These are phyloP conservation scores for Cladophialophora chaetospira DNA, from an alignment of 2,329 filamentous ascomycete species.

Conservation along the genomic window DNA sequence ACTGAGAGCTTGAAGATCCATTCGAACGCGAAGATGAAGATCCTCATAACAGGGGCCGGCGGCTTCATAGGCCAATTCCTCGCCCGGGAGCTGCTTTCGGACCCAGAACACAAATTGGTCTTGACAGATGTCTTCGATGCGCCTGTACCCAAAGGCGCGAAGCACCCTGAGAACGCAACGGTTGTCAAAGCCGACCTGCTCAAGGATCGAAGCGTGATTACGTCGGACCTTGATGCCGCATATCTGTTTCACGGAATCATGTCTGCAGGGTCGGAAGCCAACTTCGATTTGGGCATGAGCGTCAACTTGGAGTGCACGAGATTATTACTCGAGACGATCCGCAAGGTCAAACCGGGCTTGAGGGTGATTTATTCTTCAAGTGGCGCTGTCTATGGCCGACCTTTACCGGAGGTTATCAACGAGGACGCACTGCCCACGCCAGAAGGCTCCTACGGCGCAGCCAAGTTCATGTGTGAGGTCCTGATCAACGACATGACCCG, in stretches of 20 bases:
- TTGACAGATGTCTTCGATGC: constrained; percentile 61
- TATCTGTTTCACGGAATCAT: constrained; percentile 70
- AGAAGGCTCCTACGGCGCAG: constrained; percentile 63
- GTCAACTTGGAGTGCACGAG: constrained; percentile 65
- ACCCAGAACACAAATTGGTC: constrained; percentile 51
- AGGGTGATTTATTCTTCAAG: constrained; percentile 64
- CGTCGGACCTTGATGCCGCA: constrained; percentile 52
- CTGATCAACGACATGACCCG: constrained; percentile 66
- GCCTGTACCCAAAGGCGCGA: constrained; percentile 51
- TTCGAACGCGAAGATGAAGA: constrained; percentile 44
- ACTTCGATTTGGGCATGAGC: constrained; percentile 60
- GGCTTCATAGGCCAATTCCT: constrained; percentile 68
- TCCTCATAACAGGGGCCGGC: constrained; percentile 65
- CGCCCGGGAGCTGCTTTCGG: constrained; percentile 56
- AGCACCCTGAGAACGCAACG: constrained; percentile 54
- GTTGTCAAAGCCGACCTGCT: constrained; percentile 58
- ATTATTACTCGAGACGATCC: constrained; percentile 56
- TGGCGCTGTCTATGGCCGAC: constrained; percentile 64
- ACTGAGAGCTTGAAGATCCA: background rate
- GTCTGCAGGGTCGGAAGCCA: constrained; percentile 64
- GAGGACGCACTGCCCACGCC: constrained; percentile 59
- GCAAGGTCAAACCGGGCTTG: constrained; percentile 53
- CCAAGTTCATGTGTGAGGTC: constrained; percentile 64
- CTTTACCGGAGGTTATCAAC: constrained; percentile 56
- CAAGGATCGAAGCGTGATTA: constrained; percentile 43